These are phyloP conservation scores for Epichloe hybrida DNA, from an alignment of 2,329 filamentous ascomycete species.

Conservation along the genomic window DNA sequence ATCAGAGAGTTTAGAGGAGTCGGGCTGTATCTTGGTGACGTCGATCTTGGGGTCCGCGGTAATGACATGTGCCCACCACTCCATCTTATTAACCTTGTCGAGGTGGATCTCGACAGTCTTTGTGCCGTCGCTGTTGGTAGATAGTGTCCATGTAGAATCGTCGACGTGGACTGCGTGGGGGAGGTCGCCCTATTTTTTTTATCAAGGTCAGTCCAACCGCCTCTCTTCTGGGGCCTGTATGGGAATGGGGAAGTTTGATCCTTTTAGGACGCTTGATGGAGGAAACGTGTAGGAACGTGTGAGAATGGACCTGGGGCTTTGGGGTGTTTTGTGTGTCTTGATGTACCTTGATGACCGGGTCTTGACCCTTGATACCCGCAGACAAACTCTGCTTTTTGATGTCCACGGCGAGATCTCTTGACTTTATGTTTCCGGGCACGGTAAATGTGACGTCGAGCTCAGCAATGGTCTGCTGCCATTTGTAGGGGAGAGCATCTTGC, in stretches of 20 bases:
- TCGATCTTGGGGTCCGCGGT: slow-evolving; percentile 83
- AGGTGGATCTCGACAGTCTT: slow-evolving; percentile 68
- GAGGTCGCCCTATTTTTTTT: slow-evolving; percentile 58
- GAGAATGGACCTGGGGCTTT: background rate
- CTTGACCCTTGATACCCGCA: slow-evolving; percentile 78
- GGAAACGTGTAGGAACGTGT: background rate
- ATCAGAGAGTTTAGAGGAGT: slow-evolving; percentile 82
- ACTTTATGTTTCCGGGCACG: slow-evolving; percentile 74
- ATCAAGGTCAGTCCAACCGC: background rate
- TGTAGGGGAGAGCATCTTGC: slow-evolving; percentile 91
- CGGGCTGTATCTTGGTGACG: slow-evolving; percentile 85
- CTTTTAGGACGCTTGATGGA: background rate
- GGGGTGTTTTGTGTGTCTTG: slow-evolving; percentile 23
- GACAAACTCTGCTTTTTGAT: slow-evolving; percentile 67
- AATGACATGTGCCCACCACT: slow-evolving; percentile 95
- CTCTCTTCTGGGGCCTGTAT: background rate
- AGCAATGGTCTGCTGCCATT: slow-evolving; percentile 87
- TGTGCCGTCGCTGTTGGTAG: slow-evolving; percentile 54
- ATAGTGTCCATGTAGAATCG: slow-evolving; percentile 90
- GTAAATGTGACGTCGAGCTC: slow-evolving; percentile 71
- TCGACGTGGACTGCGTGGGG: slow-evolving; percentile 69
- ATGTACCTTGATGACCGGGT: slow-evolving; percentile 65
- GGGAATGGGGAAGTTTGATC: background rate
- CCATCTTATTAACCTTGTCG: slow-evolving; percentile 91
- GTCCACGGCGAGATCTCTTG: slow-evolving; percentile 67